These are phyloP conservation scores for Saturnispora bothae DNA, from an alignment of 805 yeast species.

Conservation along the genomic window DNA sequence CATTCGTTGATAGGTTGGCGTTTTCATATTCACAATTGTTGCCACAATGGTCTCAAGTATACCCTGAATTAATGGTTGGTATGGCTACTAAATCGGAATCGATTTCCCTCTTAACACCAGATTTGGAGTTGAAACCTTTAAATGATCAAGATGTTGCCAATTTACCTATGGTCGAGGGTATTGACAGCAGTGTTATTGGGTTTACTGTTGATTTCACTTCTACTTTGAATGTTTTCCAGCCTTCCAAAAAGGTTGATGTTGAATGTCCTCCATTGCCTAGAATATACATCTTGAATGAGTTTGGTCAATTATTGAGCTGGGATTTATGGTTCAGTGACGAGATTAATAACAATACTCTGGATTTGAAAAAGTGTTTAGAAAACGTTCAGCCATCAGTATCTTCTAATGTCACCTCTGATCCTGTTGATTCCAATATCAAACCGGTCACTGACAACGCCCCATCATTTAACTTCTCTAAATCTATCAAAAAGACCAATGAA, in stretches of 20 bases:
- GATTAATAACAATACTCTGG: slow-evolving; percentile 24
- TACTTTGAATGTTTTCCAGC: slow-evolving; percentile 34
- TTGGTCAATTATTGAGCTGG: slow-evolving; percentile 56
- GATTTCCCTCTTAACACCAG: slow-evolving; percentile 34
- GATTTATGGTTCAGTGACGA: slow-evolving; percentile 49
- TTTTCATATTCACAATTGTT: slow-evolving; percentile 34
- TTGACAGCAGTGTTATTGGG: slow-evolving; percentile 67
- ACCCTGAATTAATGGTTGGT: slow-evolving; percentile 31
- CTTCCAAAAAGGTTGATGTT: slow-evolving; percentile 51
- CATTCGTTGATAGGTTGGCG: slow-evolving; percentile 17
- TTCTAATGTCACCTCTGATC: background rate
- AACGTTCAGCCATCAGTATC: too few species aligned
- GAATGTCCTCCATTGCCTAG: slow-evolving; percentile 55
- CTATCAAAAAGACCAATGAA: too few species aligned
- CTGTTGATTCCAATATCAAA: background rate
- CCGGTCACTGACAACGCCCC: background rate
- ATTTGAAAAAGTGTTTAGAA: slow-evolving; percentile 7
- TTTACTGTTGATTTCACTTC: slow-evolving; percentile 49
- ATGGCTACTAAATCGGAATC: slow-evolving; percentile 62
- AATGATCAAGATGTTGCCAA: slow-evolving; percentile 68
- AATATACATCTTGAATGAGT: slow-evolving; percentile 49
- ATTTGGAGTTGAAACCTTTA: slow-evolving; percentile 33
- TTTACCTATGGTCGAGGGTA: slow-evolving; percentile 59
- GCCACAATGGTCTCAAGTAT: slow-evolving; percentile 30
- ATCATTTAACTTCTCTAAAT: background rate